Percentiles rank a stretch among this genome's conserved stretches.
Evolutionary conservation across 257 asterid genomes (phyloP).

Genomic region (Vinca minor): DNA sequence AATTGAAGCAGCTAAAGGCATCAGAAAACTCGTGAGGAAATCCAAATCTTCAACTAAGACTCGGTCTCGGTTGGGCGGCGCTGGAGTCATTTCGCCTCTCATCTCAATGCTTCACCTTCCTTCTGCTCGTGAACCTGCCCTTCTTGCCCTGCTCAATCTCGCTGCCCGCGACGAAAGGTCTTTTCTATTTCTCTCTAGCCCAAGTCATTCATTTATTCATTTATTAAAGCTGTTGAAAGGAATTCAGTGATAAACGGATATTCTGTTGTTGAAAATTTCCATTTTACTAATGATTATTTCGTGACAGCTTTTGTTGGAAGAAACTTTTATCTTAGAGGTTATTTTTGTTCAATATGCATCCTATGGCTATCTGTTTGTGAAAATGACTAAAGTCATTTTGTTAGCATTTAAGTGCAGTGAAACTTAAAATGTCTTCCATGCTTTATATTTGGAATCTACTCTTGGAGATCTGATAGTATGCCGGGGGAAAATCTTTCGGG

Average conservation of each 20-base stretch:
- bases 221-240: too few relatives aligned
- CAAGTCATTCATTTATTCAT: too few relatives aligned
- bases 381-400: too few relatives aligned
- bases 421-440: too few relatives aligned
- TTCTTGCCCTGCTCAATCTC: conserved; percentile 83
- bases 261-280: neutral
- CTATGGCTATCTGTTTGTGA: too few relatives aligned
- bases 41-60: conserved; percentile 50
- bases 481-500: too few relatives aligned
- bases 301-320: neutral
- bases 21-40: conserved; percentile 61
- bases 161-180: conserved; percentile 82
- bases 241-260: neutral
- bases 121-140: conserved; percentile 76
- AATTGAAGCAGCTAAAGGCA: conserved; percentile 78
- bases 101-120: conserved; percentile 52
- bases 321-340: too few relatives aligned
- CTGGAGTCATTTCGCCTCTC: conserved; percentile 82
- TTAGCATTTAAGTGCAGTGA: too few relatives aligned
- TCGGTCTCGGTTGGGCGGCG: conserved; percentile 68
- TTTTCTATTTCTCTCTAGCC: neutral
- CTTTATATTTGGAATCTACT: too few relatives aligned
- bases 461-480: too few relatives aligned
- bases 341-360: too few relatives aligned
- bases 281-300: too few relatives aligned